Percentiles rank a stretch among this genome's conserved stretches.
Conservation (phyloP, 2,329 filamentous ascomycete species). For the Cladosporium phlei region DNA sequence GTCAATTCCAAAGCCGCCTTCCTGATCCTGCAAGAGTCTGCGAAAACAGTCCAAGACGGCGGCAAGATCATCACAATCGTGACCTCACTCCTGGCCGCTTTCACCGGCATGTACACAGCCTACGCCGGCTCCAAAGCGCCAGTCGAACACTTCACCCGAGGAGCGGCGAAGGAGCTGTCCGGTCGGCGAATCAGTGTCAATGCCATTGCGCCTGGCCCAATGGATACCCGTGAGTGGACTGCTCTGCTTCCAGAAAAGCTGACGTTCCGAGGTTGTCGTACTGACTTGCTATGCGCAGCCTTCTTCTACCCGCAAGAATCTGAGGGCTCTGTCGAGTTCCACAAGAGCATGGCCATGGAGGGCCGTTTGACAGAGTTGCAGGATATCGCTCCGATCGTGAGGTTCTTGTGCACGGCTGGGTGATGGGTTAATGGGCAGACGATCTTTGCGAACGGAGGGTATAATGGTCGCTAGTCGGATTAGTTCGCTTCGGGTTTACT, state of each 20-base stretch:
- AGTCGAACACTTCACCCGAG: constrained; percentile 17
- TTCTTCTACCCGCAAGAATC: constrained; percentile 17
- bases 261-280: no score
- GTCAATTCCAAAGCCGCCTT: constrained; percentile 19
- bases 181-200: constrained; percentile 14
- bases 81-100: constrained; percentile 15
- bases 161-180: constrained; percentile 15
- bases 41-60: constrained; percentile 15
- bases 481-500: no score
- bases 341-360: constrained; percentile 14
- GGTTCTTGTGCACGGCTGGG: constrained; percentile 14
- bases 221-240: constrained; percentile 14
- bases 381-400: constrained; percentile 17
- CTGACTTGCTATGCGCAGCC: background rate
- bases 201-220: constrained; percentile 16
- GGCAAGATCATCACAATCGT: constrained; percentile 17
- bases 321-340: constrained; percentile 14
- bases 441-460: constrained; percentile 4
- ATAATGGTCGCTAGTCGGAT: background rate
- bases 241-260: no score
- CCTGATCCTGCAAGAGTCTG: constrained; percentile 15
- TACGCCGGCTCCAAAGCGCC: constrained; percentile 17
- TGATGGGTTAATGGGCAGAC: constrained; percentile 14
- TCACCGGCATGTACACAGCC: constrained; percentile 15
- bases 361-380: constrained; percentile 13